Base-by-base conservation (phyloP, 2,329 filamentous ascomycete species). In the Allantophomopsis lycopodina region DNA sequence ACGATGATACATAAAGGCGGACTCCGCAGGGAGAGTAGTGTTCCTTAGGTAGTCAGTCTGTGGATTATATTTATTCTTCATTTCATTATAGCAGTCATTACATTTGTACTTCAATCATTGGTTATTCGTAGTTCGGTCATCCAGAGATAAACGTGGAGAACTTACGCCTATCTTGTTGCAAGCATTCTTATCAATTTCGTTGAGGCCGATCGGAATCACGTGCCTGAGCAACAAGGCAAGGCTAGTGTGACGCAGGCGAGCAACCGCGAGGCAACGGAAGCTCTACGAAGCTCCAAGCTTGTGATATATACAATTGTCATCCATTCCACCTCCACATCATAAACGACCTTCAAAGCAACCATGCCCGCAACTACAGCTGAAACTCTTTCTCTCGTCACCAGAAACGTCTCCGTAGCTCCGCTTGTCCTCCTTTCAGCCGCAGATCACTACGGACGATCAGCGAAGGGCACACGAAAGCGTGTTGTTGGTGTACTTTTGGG, bases 351-450 rank as follows among this genome's bases (percentile, higher is more conserved):
- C 38, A 41, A 41, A 36, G 39, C 53, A 62, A 76, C 57, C 60
- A 96, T 96, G 89, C 89, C 88, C 65, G 80, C 89, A 62, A 96
- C 89, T 50, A 95, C 89, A 60, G 86, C 88, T 63, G 89, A 96
- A 70, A 93, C 89, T 50, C 79, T 95, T 61, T 93, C 85, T 52
- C 81, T 96, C 60, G 87, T 95, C 61, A 89, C 80, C 55, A 80
- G 86, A 63, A 94, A 82, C 64, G 91, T 98, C 63, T 94, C 89
- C 51, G 89, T 98, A 63, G 91, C 91, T 55, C 91, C 91, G 53
- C 79, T 98, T 60, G 91, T 98, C 55, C 85, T 98, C 52, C 85
- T 98, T 56, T 96, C 89, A 49, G 88, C 82, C 52, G 91, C 94
- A 73, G 91, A 98, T 69, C 91, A 98, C 67, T 98, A 94, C 68